Evolutionary conservation across 2,329 filamentous ascomycete species (phyloP).

Genomic region (Beauveria australis): DNA sequence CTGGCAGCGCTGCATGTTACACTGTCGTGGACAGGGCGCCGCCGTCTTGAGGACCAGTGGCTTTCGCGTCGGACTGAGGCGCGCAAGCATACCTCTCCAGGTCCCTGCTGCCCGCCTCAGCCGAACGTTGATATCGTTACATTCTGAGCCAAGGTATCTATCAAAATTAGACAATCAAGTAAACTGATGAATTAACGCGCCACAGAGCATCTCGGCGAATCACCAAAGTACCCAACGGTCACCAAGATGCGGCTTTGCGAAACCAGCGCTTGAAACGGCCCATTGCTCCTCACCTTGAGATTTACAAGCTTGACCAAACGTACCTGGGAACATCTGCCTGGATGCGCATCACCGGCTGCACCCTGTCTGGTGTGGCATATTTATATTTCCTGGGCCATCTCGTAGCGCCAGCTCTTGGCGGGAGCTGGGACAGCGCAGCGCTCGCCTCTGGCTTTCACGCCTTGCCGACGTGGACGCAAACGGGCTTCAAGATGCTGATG

Average conservation of each 20-base stretch:
- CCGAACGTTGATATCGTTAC: too few relatives aligned
- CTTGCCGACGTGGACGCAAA: constrained; percentile 23
- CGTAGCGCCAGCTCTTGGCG: constrained; percentile 57
- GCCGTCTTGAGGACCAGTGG: too few relatives aligned
- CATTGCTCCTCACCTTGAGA: constrained; percentile 66
- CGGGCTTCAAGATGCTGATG: constrained; percentile 30
- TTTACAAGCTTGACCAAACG: constrained; percentile 73
- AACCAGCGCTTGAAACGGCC: constrained; percentile 68
- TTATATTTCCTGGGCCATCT: constrained; percentile 68
- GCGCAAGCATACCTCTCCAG: too few relatives aligned
- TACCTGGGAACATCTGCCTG: constrained; percentile 59
- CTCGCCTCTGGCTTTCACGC: constrained; percentile 47
- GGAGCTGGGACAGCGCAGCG: constrained; percentile 42
- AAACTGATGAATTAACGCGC: not conserved
- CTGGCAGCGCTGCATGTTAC: too few relatives aligned
- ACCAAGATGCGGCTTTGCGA: constrained; percentile 23
- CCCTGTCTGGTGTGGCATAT: constrained; percentile 62
- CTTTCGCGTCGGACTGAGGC: too few relatives aligned
- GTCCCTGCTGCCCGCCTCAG: too few relatives aligned
- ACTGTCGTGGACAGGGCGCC: too few relatives aligned
- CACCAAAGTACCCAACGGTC: not conserved
- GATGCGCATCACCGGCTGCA: constrained; percentile 66
- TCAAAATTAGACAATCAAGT: not conserved
- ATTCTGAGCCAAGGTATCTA: too few relatives aligned
- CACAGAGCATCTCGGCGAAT: not conserved